Conservation (phyloP, 345 rosid genomes). For the Jatropha curcas region DNA sequence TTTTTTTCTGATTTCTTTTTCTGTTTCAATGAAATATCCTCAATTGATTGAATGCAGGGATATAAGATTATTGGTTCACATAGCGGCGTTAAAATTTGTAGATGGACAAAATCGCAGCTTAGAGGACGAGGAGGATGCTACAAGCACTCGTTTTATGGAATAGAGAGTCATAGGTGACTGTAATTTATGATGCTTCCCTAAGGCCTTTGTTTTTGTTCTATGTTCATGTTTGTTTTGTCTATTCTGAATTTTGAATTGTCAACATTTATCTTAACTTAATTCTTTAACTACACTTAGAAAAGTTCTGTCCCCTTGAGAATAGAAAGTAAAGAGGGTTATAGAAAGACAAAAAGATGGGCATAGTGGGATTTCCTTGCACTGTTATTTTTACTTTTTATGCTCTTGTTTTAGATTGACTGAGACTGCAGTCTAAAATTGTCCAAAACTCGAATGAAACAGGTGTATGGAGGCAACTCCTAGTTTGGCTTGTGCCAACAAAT, state of each 20-base stretch:
- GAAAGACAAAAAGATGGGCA: not conserved
- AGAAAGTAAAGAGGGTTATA: too few relatives aligned
- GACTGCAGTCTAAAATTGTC: not conserved
- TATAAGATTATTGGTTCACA: conserved; percentile 97
- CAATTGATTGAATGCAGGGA: conserved; percentile 56
- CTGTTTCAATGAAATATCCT: not conserved
- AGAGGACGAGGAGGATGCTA: conserved; percentile 99
- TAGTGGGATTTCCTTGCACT: not conserved
- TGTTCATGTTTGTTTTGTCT: not conserved
- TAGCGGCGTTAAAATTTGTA: conserved; percentile 94
- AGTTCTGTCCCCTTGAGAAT: not conserved
- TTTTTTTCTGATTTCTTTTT: not conserved
- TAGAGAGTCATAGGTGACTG: conserved; percentile 93
- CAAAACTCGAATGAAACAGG: conserved; percentile 38
- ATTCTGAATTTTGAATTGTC: not conserved
- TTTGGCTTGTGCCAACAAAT: conserved; percentile 98
- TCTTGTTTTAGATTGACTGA: too few relatives aligned
- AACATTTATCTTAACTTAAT: too few relatives aligned
- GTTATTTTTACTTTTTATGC: not conserved
- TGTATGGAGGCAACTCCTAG: conserved; percentile 99
- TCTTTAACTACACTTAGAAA: not conserved
- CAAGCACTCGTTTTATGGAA: conserved; percentile 97
- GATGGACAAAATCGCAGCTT: conserved; percentile 99
- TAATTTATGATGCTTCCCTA: conserved; percentile 7
- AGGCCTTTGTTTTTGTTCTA: not conserved